Conservation (phyloP, 805 yeast genomes). For the Jamesozyma gamospora region DNA sequence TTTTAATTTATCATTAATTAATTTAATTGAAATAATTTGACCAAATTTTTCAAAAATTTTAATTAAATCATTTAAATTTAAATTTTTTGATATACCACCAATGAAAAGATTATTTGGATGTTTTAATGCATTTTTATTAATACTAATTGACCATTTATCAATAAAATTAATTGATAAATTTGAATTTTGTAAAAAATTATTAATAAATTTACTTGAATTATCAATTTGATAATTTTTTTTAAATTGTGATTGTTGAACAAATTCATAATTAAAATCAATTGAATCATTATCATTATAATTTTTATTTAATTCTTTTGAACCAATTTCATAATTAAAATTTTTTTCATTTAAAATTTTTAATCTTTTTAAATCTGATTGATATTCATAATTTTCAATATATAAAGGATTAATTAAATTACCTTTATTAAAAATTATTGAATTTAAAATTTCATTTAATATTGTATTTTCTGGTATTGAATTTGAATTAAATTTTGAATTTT, state of each 20-base stretch:
- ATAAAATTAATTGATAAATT: background rate
- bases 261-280: slow-evolving; percentile 16
- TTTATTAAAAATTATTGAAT: slow-evolving; percentile 4
- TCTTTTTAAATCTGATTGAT: slow-evolving; percentile 18
- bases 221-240: slow-evolving; percentile 6
- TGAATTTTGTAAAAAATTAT: background rate
- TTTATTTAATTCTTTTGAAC: slow-evolving; percentile 13
- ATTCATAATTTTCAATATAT: slow-evolving; percentile 25
- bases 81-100: slow-evolving; percentile 36
- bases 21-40: slow-evolving; percentile 36
- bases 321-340: slow-evolving; percentile 19
- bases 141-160: slow-evolving; percentile 21
- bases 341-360: slow-evolving; percentile 13
- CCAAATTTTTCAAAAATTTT: slow-evolving; percentile 35
- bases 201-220: slow-evolving; percentile 3
- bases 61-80: slow-evolving; percentile 31
- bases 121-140: slow-evolving; percentile 26
- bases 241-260: slow-evolving; percentile 22
- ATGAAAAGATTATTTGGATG: slow-evolving; percentile 54
- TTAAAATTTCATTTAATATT: slow-evolving; percentile 1
- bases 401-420: slow-evolving; percentile 16
- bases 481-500: background rate
- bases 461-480: background rate
- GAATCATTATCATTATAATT: slow-evolving; percentile 7
- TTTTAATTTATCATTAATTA: slow-evolving; percentile 34